A percentile compares a stretch with the other conserved stretches of the same genome.
phyloP scores from a whole-genome alignment of 306 rosid species.

The Prunus mira region DNA sequence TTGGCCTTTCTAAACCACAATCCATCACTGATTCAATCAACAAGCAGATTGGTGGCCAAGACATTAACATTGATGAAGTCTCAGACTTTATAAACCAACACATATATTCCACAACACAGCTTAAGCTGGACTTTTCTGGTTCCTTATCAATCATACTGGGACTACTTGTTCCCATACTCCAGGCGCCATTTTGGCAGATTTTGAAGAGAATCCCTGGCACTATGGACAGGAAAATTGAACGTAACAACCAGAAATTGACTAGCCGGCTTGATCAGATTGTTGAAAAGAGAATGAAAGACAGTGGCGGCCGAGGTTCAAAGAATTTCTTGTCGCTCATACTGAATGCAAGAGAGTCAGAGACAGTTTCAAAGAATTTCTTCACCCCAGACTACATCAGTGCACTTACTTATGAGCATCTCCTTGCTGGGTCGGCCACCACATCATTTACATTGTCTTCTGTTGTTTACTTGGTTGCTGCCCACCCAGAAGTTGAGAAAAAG shows the following conservation, averaged over 20 bases:
- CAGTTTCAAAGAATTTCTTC: constrained; percentile 47
- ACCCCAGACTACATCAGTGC: constrained; percentile 75
- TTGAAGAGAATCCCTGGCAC: constrained; percentile 82
- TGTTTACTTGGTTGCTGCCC: constrained; percentile 82
- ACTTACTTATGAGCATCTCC: constrained; percentile 79
- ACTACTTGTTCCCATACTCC: constrained; percentile 65
- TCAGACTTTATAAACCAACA: constrained; percentile 81
- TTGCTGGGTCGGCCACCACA: constrained; percentile 90
- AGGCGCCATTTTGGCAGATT: constrained; percentile 80
- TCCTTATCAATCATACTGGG: constrained; percentile 88
- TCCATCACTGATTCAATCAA: constrained; percentile 32
- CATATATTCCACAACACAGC: constrained; percentile 82
- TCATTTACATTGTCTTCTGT: constrained; percentile 74
- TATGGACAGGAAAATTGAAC: constrained; percentile 87
- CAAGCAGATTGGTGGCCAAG: constrained; percentile 3
- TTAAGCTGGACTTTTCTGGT: constrained; percentile 89
- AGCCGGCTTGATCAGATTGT: constrained; percentile 79
- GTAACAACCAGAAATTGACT: constrained; percentile 47
- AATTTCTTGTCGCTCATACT: constrained; percentile 74
- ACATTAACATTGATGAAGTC: constrained; percentile 26
- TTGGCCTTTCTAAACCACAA: constrained; percentile 61
- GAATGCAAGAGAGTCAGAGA: constrained; percentile 66
- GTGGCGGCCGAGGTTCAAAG: constrained; percentile 45
- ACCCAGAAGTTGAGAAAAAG: constrained; percentile 69
- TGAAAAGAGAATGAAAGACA: constrained; percentile 52